phyloP scores from a whole-genome alignment of 805 yeast species.

The Suhomyces prunicola region DNA sequence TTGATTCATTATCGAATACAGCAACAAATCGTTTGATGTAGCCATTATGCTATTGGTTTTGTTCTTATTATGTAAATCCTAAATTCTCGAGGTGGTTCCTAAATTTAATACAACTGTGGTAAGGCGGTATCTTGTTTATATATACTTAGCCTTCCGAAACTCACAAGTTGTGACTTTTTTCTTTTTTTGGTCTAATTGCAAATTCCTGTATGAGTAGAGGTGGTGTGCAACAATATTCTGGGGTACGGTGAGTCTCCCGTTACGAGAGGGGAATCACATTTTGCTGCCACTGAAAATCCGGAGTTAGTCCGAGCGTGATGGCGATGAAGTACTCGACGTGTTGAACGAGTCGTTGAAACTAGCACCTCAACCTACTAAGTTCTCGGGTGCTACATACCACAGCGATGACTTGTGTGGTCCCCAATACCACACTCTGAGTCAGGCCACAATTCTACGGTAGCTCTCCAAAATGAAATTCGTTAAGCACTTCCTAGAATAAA shows the following conservation, averaged over 20 bases:
- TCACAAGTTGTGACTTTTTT: neutral
- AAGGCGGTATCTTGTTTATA: conserved; percentile 1
- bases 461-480: neutral
- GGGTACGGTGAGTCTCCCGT: conserved; percentile 1
- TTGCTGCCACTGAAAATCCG: neutral
- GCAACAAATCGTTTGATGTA: conserved; percentile 34
- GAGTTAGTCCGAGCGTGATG: conserved; percentile 1
- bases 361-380: neutral
- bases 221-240: conserved; percentile 2
- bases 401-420: neutral
- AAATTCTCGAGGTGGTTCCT: neutral
- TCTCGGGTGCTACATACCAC: neutral
- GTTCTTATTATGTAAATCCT: neutral
- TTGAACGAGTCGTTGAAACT: neutral
- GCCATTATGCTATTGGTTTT: conserved; percentile 9
- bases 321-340: neutral
- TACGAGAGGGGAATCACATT: neutral
- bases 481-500: neutral
- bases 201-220: conserved; percentile 5
- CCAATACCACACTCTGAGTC: neutral
- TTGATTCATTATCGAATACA: conserved; percentile 38
- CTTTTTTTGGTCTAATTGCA: conserved; percentile 3
- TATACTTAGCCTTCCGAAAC: neutral
- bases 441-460: neutral
- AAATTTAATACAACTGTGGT: neutral